Evolutionary conservation across 345 rosid genomes (phyloP), one percentile per base, ranked within the genome.

Genomic region (Populus euphratica): DNA sequence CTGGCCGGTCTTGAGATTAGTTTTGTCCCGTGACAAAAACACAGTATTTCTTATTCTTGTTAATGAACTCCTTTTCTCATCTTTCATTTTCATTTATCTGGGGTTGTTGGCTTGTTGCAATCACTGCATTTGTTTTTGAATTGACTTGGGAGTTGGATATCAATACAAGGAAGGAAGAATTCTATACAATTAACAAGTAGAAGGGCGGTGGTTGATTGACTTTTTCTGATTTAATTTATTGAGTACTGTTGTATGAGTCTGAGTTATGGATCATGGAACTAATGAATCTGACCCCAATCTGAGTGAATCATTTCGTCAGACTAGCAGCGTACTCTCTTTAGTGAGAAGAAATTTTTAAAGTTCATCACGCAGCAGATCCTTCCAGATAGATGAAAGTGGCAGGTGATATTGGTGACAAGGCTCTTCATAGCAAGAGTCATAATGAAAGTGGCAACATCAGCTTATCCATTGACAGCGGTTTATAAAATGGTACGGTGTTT

Each of bases 371-470:
- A 75, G 68, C 33, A 25, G 75, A 73, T 72, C 86, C 38, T 77
- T 73, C 56, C 72, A 80, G 8, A 36, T 73, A 16, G 85, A 84
- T 86, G 90, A 78, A 97, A 14, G 93, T 91, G 88, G 97, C 94
- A 2, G 98, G 96, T 41, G 98, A 94, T 85, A 88, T 87, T 64
- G 98, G 98, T 36, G 94, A 90, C 82, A 90, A 91, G 41, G 93
- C 87, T 35, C 90, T 91, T 77, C 83, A 77, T 31, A 85, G 93
- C 74, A 83, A 81, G 44, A 84, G 88, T 78, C 71, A 73, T 76
- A 81, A 82, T 68, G 87, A 81, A 65, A 72, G 81, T 82, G 80
- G 92, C 54, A 88, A 88, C 78, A 29, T 54, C n/a, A 80, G 83
- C 47, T 77, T 85, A 8, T 89, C 90, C 64, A 70, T 82, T 54